Evolutionary conservation across 1,139 yeast species (phyloP).

Genomic region (Geotrichum siamense): DNA sequence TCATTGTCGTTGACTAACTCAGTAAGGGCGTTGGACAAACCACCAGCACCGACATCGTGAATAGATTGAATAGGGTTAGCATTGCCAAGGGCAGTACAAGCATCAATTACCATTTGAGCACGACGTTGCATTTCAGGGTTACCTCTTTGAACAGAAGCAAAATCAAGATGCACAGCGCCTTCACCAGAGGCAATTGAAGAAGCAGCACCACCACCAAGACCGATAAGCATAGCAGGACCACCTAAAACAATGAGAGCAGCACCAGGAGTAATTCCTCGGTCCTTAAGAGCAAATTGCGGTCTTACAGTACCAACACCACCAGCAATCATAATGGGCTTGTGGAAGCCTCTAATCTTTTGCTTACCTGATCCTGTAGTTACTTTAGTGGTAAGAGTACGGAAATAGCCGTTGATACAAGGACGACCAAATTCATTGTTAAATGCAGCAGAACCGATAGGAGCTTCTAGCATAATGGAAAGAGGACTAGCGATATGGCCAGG

Average conservation of each 20-base stretch:
- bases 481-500: conserved; percentile 92
- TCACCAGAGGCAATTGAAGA: conserved; percentile 93
- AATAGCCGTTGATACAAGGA: conserved; percentile 95
- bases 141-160: conserved; percentile 98
- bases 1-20: conserved; percentile 96
- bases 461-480: conserved; percentile 91
- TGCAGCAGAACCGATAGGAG: conserved; percentile 97
- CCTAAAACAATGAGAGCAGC: conserved; percentile 90
- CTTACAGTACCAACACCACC: conserved; percentile 98
- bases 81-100: conserved; percentile 78
- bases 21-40: conserved; percentile 92
- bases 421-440: conserved; percentile 98
- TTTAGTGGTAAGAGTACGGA: conserved; percentile 85
- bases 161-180: conserved; percentile 90
- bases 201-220: conserved; percentile 99
- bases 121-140: conserved; percentile 99
- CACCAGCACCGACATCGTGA: conserved; percentile 99
- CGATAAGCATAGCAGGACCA: conserved; percentile 98
- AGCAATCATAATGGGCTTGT: conserved; percentile 98
- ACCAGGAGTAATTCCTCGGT: conserved; percentile 84
- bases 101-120: conserved; percentile 95
- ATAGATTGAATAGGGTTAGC: conserved; percentile 88
- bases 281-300: conserved; percentile 86
- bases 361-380: conserved; percentile 57
- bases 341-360: conserved; percentile 86